These are phyloP conservation scores for Aristolochia contorta DNA, from an alignment of 164 flowering plant genomes.

Conservation along the genomic window DNA sequence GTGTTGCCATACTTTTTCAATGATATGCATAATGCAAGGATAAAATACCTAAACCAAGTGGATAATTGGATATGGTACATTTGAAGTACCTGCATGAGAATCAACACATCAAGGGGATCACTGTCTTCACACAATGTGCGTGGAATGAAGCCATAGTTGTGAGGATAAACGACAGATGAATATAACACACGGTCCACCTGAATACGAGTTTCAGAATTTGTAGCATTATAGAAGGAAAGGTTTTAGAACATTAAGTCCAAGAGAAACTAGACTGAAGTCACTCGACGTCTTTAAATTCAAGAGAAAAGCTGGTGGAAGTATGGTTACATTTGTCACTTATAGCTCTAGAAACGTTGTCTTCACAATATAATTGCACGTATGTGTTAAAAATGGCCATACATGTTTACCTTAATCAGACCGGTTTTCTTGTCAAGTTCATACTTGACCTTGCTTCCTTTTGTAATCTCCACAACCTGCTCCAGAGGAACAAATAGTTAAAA, in stretches of 20 bases:
- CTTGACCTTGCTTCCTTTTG: slow-evolving; percentile 82
- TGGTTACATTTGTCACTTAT: no score
- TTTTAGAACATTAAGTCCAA: no score
- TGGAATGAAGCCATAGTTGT: slow-evolving; percentile 70
- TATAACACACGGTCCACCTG: slow-evolving; percentile 66
- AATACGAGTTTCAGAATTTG: neutral
- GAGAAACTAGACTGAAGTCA: no score
- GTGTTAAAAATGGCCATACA: neutral
- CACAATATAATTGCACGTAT: no score
- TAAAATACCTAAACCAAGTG: neutral
- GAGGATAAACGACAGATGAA: slow-evolving; percentile 74
- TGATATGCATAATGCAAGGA: no score
- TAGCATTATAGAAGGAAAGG: no score
- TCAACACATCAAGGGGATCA: slow-evolving; percentile 65
- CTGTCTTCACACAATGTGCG: slow-evolving; percentile 69
- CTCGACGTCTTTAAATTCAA: no score
- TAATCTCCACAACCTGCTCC: slow-evolving; percentile 60
- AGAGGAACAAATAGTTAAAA: slow-evolving; percentile 1
- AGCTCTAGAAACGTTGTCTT: no score
- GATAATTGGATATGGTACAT: neutral
- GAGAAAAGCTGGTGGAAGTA: no score
- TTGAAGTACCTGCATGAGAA: slow-evolving; percentile 59
- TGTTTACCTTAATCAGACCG: slow-evolving; percentile 60
- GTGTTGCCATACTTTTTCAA: no score
- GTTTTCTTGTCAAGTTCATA: slow-evolving; percentile 85